Base-by-base conservation (phyloP, 352 stramenopile species). In the Phytophthora aleatoria region DNA sequence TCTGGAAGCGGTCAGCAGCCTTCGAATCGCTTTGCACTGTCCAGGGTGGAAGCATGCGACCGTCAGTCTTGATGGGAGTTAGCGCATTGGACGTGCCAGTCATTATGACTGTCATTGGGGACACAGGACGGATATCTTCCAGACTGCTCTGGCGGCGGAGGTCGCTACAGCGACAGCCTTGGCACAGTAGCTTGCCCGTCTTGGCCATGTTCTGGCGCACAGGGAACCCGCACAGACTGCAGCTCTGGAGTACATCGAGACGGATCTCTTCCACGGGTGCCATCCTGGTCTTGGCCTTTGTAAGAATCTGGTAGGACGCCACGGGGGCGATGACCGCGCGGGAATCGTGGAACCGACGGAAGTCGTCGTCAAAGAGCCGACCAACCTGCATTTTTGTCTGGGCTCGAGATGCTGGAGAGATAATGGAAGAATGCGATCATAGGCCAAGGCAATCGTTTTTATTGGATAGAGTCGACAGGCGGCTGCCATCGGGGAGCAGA, bases 111-210 rank as follows among this genome's bases (percentile, higher is more conserved):
- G 50, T 28, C 50, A 71, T 56, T 3, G 51, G 64, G 3, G 64
- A 67, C 16, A 50, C 57, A 3, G 58, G 64, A 11, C 64, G 64
- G 42, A 68, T 56, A 16, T 71, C 45, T 33, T 71, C 64, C 31
- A 62, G 28, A 33, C 64, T 67, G 10, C 16, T 38, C 36, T 58
- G n/a, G 5, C 64, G 36, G 30, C 53, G 47, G 4, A 63, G 30
- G 16, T 68, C 52, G 13, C 49, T 57, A 47, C 64, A 30, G 13
- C 50, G 45, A 54, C 62, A 65, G 15, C 43, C 57, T 61, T 57
- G 49, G 38, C 63, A 66, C 35, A 57, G 30, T 1, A 28, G 3
- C 6, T 58, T 53, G 16, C 8, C n/a, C 27, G 27, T 59, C n/a
- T 58, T 64, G 11, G 6, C 11, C 1, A 31, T 52, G 27, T 12